Conservation (phyloP, 306 rosid genomes). For the Castanea crenata region DNA sequence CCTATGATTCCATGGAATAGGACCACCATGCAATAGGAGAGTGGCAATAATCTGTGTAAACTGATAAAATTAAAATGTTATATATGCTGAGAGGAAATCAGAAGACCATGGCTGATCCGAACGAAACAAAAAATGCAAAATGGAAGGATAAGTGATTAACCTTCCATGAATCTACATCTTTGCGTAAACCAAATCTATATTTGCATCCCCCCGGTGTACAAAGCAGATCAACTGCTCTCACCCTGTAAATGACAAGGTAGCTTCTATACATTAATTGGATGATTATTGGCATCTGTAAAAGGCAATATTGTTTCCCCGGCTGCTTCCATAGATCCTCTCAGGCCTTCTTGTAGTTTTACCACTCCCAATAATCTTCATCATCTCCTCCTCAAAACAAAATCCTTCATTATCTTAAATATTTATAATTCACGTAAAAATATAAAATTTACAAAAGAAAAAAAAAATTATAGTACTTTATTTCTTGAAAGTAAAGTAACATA, state of each 20-base stretch:
- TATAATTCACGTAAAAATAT: too few relatives aligned
- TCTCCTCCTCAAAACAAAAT: conserved; percentile 31
- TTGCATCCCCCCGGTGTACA: conserved; percentile 55
- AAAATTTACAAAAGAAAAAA: too few relatives aligned
- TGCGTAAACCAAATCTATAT: conserved; percentile 53
- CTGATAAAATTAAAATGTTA: conserved; percentile 4
- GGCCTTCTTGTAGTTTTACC: conserved; percentile 36
- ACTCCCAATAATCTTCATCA: conserved; percentile 35
- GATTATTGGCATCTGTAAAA: conserved; percentile 59
- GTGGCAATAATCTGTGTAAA: conserved; percentile 20
- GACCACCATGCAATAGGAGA: conserved; percentile 3
- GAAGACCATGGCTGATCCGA: conserved; percentile 20
- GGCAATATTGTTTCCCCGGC: conserved; percentile 39
- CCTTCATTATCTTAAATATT: conserved; percentile 16
- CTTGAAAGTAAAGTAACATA: too few relatives aligned
- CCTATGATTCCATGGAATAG: too few relatives aligned
- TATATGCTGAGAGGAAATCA: conserved; percentile 34
- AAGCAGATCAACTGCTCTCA: conserved; percentile 56
- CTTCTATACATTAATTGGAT: conserved; percentile 83
- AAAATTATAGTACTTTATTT: too few relatives aligned
- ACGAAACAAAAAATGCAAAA: conserved; percentile 14
- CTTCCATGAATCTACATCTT: conserved; percentile 42
- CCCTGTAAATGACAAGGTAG: conserved; percentile 85
- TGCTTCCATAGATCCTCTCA: conserved; percentile 36
- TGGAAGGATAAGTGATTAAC: conserved; percentile 30